Percentiles rank a stretch among this genome's conserved stretches.
phyloP scores from a whole-genome alignment of 148 eudicot species.

The Vaccinium vitisidaea region DNA sequence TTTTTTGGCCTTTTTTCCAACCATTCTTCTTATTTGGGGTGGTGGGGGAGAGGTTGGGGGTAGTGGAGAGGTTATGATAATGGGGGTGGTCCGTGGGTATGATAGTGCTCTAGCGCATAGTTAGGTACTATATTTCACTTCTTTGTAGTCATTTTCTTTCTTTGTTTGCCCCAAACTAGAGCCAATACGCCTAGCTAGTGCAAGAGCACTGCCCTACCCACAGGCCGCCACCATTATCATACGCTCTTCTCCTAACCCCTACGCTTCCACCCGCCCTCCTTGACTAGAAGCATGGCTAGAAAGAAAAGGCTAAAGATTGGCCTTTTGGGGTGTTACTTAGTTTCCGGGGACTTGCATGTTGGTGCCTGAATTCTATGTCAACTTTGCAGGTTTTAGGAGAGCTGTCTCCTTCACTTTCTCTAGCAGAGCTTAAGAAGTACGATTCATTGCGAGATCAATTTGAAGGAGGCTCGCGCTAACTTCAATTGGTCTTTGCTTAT shows the following conservation, averaged over 20 bases:
- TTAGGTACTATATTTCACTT: neutral
- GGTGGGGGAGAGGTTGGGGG: neutral
- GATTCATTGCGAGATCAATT: slow-evolving; percentile 84
- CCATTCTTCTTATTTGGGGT: neutral
- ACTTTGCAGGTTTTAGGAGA: slow-evolving; percentile 74
- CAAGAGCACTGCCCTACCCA: neutral
- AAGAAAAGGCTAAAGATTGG: neutral
- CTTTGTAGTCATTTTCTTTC: neutral
- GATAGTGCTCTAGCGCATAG: neutral
- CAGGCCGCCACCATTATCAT: neutral
- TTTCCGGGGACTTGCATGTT: neutral
- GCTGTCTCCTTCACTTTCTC: slow-evolving; percentile 80
- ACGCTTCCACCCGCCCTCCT: neutral
- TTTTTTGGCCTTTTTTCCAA: neutral
- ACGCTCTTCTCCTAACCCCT: neutral
- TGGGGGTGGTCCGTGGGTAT: neutral
- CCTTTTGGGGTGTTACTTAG: neutral
- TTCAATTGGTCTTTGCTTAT: neutral
- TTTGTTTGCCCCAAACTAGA: neutral
- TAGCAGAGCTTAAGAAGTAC: slow-evolving; percentile 79
- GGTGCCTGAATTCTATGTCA: neutral
- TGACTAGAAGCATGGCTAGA: neutral
- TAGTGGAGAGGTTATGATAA: neutral
- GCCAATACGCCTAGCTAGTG: neutral
- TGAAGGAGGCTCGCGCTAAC: slow-evolving; percentile 67